phyloP scores from a whole-genome alignment of 306 rosid genomes.

The Abrus pulchellus region DNA sequence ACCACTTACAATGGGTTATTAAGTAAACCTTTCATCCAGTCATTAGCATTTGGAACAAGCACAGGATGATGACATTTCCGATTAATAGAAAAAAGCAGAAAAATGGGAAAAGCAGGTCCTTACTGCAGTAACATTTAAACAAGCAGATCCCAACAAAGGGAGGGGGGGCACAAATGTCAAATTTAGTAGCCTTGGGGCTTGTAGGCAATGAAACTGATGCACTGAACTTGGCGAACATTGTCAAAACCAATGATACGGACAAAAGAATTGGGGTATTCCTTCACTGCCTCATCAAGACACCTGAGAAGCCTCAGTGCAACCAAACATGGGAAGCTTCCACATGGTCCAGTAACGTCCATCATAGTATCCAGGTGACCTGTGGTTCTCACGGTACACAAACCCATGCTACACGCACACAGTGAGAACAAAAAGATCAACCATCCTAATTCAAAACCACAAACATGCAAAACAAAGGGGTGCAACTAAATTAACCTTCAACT shows the following conservation, averaged over 20 bases:
- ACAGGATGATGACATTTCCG: slow-evolving; percentile 32
- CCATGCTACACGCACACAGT: slow-evolving; percentile 45
- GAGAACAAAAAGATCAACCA: neutral
- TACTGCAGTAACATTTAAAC: slow-evolving; percentile 33
- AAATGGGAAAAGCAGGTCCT: slow-evolving; percentile 12
- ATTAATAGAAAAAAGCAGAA: neutral
- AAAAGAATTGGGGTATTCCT: slow-evolving; percentile 55
- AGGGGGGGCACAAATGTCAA: neutral
- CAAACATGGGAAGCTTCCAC: slow-evolving; percentile 96
- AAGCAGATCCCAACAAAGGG: slow-evolving; percentile 41
- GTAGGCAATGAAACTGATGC: slow-evolving; percentile 89
- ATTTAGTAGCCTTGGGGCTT: slow-evolving; percentile 53
- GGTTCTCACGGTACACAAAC: slow-evolving; percentile 66
- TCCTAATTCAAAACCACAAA: neutral
- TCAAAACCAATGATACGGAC: slow-evolving; percentile 88
- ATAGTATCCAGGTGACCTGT: slow-evolving; percentile 80
- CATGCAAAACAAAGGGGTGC: neutral
- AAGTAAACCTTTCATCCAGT: slow-evolving; percentile 30
- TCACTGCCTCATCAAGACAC: slow-evolving; percentile 61
- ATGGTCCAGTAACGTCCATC: slow-evolving; percentile 93
- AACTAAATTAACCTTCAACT: slow-evolving; percentile 50
- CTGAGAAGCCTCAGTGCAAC: slow-evolving; percentile 68
- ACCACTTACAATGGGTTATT: too few species aligned
- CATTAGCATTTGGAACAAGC: slow-evolving; percentile 38
- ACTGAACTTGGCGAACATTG: slow-evolving; percentile 82